phyloP scores from a whole-genome alignment of 2,329 filamentous ascomycete genomes.

The Colletotrichum sidae region DNA sequence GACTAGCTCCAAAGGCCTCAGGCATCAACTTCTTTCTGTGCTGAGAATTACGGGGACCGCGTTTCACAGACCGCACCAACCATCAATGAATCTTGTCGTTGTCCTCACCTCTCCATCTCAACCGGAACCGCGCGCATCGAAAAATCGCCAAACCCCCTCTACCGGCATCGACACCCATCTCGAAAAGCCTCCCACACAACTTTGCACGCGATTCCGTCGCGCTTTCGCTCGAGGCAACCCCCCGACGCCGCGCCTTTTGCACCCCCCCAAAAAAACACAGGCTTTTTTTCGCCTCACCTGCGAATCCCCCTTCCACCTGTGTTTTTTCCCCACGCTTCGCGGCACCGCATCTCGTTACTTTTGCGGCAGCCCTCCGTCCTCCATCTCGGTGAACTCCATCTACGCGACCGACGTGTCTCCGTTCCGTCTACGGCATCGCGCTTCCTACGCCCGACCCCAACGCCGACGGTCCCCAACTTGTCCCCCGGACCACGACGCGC shows the following conservation, averaged over 20 bases:
- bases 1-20: conserved; percentile 38
- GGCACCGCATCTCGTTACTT: conserved; percentile 31
- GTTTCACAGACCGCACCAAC: conserved; percentile 55
- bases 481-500: conserved; percentile 30
- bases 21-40: conserved; percentile 47
- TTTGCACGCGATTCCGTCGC: conserved; percentile 67
- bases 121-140: conserved; percentile 67
- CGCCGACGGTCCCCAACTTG: conserved; percentile 13
- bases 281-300: conserved; percentile 55
- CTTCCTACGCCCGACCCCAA: conserved; percentile 25
- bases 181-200: conserved; percentile 62
- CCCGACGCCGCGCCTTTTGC: conserved; percentile 53
- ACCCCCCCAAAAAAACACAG: conserved; percentile 45
- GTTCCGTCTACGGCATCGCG: conserved; percentile 24
- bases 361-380: conserved; percentile 34
- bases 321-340: conserved; percentile 38
- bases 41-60: conserved; percentile 56
- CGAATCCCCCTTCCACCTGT: conserved; percentile 44
- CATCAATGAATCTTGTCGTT: conserved; percentile 63
- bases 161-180: conserved; percentile 70
- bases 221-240: conserved; percentile 54
- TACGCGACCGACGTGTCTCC: conserved; percentile 36
- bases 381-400: conserved; percentile 32
- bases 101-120: conserved; percentile 64
- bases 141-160: conserved; percentile 70